Base-by-base conservation (phyloP, 2,329 filamentous ascomycete species). In the Penicillium italicum region DNA sequence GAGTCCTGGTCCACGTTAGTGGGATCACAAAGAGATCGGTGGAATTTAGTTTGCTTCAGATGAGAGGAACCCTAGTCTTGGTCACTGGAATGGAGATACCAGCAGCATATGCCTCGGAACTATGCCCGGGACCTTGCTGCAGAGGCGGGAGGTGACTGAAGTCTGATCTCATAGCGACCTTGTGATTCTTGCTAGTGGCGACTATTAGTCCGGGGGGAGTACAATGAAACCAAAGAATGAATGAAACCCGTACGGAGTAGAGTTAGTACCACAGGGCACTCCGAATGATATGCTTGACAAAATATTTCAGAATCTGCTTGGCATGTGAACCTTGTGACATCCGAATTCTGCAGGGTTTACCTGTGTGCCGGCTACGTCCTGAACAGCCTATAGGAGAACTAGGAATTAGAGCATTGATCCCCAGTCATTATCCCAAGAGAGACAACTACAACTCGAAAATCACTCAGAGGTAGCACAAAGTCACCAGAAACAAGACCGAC, bases 81-180 rank as follows among this genome's bases (percentile, higher is more conserved):
- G 16, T 41, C 34, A 38, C 26, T 5, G n/a, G 3, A 16, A 20
- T n/a, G n/a, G 16, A 53, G 43, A 48, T 48, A 22, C n/a, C 28
- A n/a, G 11, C 22, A 41, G 44, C 44, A 42, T 26, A 26, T 16
- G 24, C 22, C 28, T 28, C 51, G 51, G 51, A 50, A 43, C 3
- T 31, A 41, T 49, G 22, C 7, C 51, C 51, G 44, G n/a, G 22
- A 18, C 20, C 6, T 34, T 28, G 16, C 20, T 20, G 16, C 20
- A 33, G 28, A 48, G 31, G 33, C 40, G 33, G 52, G 16, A 42
- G 40, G 40, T 45, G 51, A 51, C 33, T 38, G 14, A 44, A 28
- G 28, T 51, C 20, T 55, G 53, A 55, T 55, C n/a, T 55, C 53
- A 45, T 51, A 11, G 43, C 18, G 34, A 48, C 12, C 20, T 33